A percentile compares a stretch with the other conserved stretches of the same genome.
These are phyloP conservation scores for Aspergillus melleus DNA, from an alignment of 2,329 filamentous ascomycete species.

Conservation along the genomic window DNA sequence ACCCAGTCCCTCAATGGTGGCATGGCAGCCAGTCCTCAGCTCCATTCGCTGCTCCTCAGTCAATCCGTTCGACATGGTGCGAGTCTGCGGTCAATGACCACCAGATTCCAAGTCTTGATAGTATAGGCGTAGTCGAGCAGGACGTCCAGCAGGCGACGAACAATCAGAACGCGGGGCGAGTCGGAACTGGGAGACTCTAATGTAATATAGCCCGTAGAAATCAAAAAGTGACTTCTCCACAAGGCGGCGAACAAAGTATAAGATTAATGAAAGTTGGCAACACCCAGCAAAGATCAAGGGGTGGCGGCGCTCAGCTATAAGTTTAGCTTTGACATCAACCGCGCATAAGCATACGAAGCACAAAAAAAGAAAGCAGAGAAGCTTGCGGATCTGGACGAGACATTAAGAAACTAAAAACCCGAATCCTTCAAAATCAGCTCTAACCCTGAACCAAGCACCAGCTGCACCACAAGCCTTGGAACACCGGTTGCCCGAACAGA, in stretches of 20 bases:
- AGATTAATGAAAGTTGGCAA: not conserved
- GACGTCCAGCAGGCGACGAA: not conserved
- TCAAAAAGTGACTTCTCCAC: not conserved
- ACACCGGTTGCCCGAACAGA: not conserved
- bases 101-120: constrained; percentile 1
- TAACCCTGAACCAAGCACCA: not conserved
- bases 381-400: not conserved
- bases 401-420: not conserved
- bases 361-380: not conserved
- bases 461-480: not conserved
- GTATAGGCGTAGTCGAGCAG: not conserved
- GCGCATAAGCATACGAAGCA: not conserved
- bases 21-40: constrained; percentile 25
- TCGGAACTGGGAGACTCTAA: not conserved
- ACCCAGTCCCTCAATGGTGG: constrained; percentile 23
- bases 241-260: not conserved
- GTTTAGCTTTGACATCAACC: not conserved
- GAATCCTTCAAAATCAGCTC: not conserved
- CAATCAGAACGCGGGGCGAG: not conserved
- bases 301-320: not conserved
- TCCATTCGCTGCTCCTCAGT: constrained; percentile 9
- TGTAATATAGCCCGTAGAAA: not conserved
- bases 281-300: not conserved
- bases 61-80: not conserved
- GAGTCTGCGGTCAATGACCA: not conserved